Evolutionary conservation across 441 rosid species (phyloP), one percentile per base, ranked within the genome.

Genomic region (Flueggea neowawraea): DNA sequence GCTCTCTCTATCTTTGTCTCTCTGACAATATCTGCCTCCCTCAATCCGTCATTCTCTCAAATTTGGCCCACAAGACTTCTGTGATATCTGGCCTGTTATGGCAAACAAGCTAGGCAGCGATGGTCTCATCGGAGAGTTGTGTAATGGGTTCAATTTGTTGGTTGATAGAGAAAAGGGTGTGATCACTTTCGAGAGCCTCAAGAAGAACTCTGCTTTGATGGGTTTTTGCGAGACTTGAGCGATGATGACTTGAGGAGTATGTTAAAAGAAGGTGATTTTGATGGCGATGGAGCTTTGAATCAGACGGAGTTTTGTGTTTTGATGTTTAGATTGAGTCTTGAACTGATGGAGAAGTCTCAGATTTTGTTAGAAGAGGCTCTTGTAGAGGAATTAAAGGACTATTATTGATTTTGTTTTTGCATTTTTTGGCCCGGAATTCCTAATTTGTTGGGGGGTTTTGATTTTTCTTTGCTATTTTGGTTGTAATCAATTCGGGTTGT

Each of bases 281-380:
- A 83, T 41, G 78, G 80, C 6, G 88, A 83, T 41, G 85, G 81
- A 6, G 80, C 68, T 10, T 76, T 80, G 16, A 78, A 59, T 22
- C 76, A 80, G 70, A 78, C 69, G 81, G 85, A 83, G 78, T 83
- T 83, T 43, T 83, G 81, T 51, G 78, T 83, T 2, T 54, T 83
- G 68, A 80, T 80, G 85, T 80, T 83, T 74, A 72, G 81, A 72
- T 65, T 80, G 58, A 83, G 84, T 67, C 85, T 84, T 33, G 75
- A 68, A 15, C 55, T 80, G 76, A 83, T 83, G 87, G 74, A 78
- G 17, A 79, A 80, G 60, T 83, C 87, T 11, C 57, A 62, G 61
- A 60, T 57, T 13, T 72, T 69, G 78, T 72, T 82, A 22, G 73
- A 75, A 43, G 73, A 74, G 31, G 75, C 67, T 22, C 49, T 79